Base-by-base conservation (phyloP, 2,329 filamentous ascomycete species). In the Diplodia corticola region DNA sequence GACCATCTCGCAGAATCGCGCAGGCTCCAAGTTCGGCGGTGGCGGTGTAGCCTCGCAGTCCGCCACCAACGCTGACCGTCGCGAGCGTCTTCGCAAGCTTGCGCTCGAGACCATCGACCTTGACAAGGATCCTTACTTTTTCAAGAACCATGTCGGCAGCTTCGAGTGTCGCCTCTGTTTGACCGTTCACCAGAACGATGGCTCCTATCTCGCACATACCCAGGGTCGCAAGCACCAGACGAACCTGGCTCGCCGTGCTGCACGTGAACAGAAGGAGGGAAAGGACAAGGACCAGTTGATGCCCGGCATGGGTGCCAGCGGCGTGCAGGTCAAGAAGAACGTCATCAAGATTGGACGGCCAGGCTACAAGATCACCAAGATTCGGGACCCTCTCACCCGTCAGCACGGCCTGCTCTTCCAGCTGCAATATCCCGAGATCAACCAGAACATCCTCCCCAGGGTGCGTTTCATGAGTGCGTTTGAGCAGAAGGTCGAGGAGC, bases 61-160 rank as follows among this genome's bases (percentile, higher is more conserved):
- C 74, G 92, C 93, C 67, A 96, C 93, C 69, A 98, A 98, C 80
- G 94, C 95, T 70, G 95, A 98, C 86, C 92, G 95, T 67, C 92
- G 95, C 77, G 95, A 99, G 80, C 93, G 95, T 69, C 90, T 99
- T 46, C 93, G 94, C 79, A 97, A 97, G 83, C 93, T 99, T 76
- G 95, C 95, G 67, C 91, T 99, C 75, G 95, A 99, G 82, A 96
- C 93, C 65, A 99, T 99, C 84, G 94, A 98, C 83, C 91, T 98
- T 69, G 95, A 98, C 82, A 98, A 97, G 82, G 95, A 99, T 82
- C 95, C 95, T 0, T 99, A 98, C 86, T 97, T 98, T 84, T 99
- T 99, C 89, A 96, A 96, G 80, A 99, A 99, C 84, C 94, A 99
- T 80, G 92, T 98, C 73, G 95, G 95, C 75, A 95, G 91, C 75